Conservation (phyloP, 1,139 yeast genomes). For the Meyerozyma sp. region DNA sequence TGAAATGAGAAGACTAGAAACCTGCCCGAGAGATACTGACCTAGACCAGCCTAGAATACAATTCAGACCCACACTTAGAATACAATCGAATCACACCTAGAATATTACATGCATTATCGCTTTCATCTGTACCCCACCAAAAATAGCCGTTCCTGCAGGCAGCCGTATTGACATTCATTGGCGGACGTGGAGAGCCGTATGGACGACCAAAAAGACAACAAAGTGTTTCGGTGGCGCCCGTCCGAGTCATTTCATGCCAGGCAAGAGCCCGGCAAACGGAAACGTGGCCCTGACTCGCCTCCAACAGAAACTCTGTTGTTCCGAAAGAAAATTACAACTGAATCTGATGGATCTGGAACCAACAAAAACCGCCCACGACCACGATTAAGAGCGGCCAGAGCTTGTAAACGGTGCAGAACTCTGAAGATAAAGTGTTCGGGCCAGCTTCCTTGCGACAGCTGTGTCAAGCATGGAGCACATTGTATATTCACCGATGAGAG, state of each 20-base stretch:
- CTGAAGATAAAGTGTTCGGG: conserved; percentile 14
- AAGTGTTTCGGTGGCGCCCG: background rate
- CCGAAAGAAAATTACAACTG: background rate
- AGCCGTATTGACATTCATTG: too few relatives aligned
- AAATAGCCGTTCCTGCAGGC: too few relatives aligned
- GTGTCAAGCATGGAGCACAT: conserved; percentile 7
- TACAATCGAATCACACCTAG: too few relatives aligned
- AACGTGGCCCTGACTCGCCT: background rate
- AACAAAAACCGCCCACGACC: background rate
- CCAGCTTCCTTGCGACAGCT: conserved; percentile 9
- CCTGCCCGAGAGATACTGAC: background rate
- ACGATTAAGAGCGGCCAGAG: conserved; percentile 8
- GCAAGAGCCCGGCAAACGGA: background rate
- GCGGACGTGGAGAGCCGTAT: background rate
- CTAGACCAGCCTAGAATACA: background rate
- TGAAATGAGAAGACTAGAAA: background rate
- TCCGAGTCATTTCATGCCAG: background rate
- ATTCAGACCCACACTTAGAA: background rate
- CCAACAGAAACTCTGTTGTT: background rate
- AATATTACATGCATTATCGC: too few relatives aligned
- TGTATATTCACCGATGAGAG: conserved; percentile 3
- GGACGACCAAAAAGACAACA: background rate
- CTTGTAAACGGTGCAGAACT: conserved; percentile 12
- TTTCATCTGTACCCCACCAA: too few relatives aligned
- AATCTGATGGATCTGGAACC: background rate